Conservation (phyloP, 1,284 basidiomycete species). For the Baeospora myosura region DNA sequence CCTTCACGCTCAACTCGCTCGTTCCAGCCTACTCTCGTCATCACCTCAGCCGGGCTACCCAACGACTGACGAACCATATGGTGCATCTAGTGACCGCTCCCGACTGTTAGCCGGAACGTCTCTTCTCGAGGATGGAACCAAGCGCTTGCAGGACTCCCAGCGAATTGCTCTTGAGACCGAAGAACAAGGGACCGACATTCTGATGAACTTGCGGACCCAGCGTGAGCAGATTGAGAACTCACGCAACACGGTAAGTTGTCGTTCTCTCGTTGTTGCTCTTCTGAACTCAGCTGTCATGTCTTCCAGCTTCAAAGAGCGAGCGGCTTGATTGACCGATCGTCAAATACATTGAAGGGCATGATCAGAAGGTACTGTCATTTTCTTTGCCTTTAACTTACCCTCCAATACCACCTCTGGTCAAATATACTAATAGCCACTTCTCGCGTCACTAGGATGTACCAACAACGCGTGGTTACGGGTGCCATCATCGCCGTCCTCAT, state of each 20-base stretch:
- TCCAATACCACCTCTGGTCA: slow-evolving; percentile 14
- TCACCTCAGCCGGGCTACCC: slow-evolving; percentile 35
- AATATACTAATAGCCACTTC: slow-evolving; percentile 31
- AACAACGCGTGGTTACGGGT: slow-evolving; percentile 66
- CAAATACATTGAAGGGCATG: slow-evolving; percentile 71
- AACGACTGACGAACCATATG: slow-evolving; percentile 78
- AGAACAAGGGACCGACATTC: slow-evolving; percentile 88
- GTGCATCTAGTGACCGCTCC: slow-evolving; percentile 58
- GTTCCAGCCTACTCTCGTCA: slow-evolving; percentile 54
- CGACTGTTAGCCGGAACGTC: slow-evolving; percentile 71
- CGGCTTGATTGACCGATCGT: slow-evolving; percentile 64
- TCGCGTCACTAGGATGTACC: slow-evolving; percentile 74
- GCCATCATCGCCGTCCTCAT: slow-evolving; percentile 66
- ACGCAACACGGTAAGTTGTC: slow-evolving; percentile 68
- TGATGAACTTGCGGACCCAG: slow-evolving; percentile 81
- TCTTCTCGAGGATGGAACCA: slow-evolving; percentile 70
- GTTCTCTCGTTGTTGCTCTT: neutral
- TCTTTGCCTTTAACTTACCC: slow-evolving; percentile 7
- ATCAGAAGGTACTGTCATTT: slow-evolving; percentile 57
- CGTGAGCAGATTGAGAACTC: slow-evolving; percentile 95
- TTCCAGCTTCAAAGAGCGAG: slow-evolving; percentile 63
- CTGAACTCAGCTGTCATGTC: slow-evolving; percentile 9
- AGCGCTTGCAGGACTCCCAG: slow-evolving; percentile 84
- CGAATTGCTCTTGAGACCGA: slow-evolving; percentile 95
- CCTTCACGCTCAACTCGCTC: slow-evolving; percentile 48